These are phyloP conservation scores for Calonectria pseudoturangicola DNA, from an alignment of 2,329 filamentous ascomycete species.

Conservation along the genomic window DNA sequence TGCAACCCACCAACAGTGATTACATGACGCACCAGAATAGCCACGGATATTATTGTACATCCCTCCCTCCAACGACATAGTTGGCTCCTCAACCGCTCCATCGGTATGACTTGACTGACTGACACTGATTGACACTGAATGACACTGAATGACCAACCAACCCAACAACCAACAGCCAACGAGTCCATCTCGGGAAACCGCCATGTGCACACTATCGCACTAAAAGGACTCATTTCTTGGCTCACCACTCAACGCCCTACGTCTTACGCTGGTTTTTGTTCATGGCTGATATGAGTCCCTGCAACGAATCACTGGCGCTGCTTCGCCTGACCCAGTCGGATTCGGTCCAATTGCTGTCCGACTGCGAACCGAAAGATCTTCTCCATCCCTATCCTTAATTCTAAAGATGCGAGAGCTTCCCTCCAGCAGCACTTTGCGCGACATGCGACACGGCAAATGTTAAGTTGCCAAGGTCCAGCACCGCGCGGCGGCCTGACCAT, in stretches of 20 bases:
- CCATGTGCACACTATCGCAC: not conserved
- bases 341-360: conserved; percentile 51
- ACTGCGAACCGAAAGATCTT: conserved; percentile 39
- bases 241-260: conserved; percentile 1
- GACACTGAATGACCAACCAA: too few relatives aligned
- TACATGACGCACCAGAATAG: not conserved
- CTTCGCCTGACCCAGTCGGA: not conserved
- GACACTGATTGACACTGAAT: too few relatives aligned
- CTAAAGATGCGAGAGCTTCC: not conserved
- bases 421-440: conserved; percentile 14
- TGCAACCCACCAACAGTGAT: not conserved
- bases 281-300: not conserved
- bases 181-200: conserved; percentile 2
- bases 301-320: not conserved
- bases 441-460: conserved; percentile 9
- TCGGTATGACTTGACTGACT: not conserved
- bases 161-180: not conserved
- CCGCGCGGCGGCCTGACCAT: not conserved
- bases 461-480: conserved; percentile 7
- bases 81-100: not conserved
- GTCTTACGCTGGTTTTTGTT: not conserved
- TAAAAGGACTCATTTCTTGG: not conserved
- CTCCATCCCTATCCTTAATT: not conserved
- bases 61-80: not conserved
- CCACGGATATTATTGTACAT: not conserved